phyloP scores from a whole-genome alignment of 768 basidiomycete genomes.

The Holtermanniella nyarrowii region DNA sequence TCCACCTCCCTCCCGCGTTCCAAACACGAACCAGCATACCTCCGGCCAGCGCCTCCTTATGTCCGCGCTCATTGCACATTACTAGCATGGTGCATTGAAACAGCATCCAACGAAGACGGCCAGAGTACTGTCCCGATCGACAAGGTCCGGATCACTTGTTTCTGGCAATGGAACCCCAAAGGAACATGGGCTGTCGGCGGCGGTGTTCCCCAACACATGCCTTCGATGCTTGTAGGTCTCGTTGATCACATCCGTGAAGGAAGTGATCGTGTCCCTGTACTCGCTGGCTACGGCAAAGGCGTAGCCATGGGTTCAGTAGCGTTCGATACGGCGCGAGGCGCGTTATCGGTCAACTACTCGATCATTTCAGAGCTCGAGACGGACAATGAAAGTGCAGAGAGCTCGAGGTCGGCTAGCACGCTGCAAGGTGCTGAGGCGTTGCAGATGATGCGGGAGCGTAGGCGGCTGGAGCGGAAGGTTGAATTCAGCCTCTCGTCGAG shows the following conservation, averaged over 20 bases:
- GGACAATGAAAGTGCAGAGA: conserved; percentile 34
- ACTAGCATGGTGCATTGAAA: conserved; percentile 89
- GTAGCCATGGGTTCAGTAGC: conserved; percentile 66
- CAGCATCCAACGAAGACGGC: too few species aligned
- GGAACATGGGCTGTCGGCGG: conserved; percentile 72
- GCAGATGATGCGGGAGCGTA: conserved; percentile 54
- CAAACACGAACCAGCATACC: conserved; percentile 76
- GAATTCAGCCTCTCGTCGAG: conserved; percentile 67
- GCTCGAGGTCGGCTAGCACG: conserved; percentile 15
- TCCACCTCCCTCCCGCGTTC: conserved; percentile 90
- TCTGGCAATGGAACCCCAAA: conserved; percentile 90
- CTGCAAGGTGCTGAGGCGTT: conserved; percentile 55
- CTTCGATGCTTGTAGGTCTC: conserved; percentile 71
- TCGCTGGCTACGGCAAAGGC: conserved; percentile 69
- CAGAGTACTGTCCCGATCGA: conserved; percentile 1
- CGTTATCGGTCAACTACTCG: conserved; percentile 70
- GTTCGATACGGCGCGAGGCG: conserved; percentile 73
- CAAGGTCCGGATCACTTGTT: conserved; percentile 64
- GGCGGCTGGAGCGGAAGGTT: conserved; percentile 61
- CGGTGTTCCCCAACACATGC: conserved; percentile 64
- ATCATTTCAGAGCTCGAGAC: conserved; percentile 64
- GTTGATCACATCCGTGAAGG: conserved; percentile 70
- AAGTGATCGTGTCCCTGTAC: conserved; percentile 60
- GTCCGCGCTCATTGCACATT: conserved; percentile 80
- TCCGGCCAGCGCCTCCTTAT: conserved; percentile 82